Conservation (phyloP, 2,329 filamentous ascomycete species). For the Sporothrix variecibatus region DNA sequence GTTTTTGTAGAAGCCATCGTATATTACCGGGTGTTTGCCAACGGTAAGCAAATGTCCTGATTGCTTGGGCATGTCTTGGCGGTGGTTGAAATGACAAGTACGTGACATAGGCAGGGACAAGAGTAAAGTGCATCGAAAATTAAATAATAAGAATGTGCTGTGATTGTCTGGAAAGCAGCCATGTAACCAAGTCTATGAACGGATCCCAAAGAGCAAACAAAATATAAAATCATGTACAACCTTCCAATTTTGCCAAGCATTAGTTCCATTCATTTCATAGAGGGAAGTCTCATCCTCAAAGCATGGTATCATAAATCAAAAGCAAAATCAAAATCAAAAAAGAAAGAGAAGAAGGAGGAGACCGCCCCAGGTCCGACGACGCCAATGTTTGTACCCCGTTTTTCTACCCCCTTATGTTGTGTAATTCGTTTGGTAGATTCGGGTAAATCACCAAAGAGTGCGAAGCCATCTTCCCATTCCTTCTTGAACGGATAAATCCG, state of each 20-base stretch:
- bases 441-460: background rate
- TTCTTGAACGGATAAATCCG: background rate
- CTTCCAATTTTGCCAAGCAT: background rate
- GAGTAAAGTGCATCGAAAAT: background rate
- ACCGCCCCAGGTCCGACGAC: background rate
- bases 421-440: background rate
- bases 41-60: background rate
- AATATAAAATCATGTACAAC: background rate
- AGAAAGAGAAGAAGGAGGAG: background rate
- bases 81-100: background rate
- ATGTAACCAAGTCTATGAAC: background rate
- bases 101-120: background rate
- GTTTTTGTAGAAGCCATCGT: background rate
- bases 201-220: background rate
- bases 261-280: background rate
- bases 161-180: background rate
- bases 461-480: background rate
- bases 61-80: constrained; percentile 12
- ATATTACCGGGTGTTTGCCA: constrained; percentile 24
- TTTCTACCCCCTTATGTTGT: background rate
- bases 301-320: constrained; percentile 2
- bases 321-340: background rate
- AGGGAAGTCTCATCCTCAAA: background rate
- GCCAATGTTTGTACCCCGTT: background rate
- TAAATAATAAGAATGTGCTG: background rate